phyloP scores from a whole-genome alignment of 2,329 filamentous ascomycete genomes.

The Monilinia laxa region DNA sequence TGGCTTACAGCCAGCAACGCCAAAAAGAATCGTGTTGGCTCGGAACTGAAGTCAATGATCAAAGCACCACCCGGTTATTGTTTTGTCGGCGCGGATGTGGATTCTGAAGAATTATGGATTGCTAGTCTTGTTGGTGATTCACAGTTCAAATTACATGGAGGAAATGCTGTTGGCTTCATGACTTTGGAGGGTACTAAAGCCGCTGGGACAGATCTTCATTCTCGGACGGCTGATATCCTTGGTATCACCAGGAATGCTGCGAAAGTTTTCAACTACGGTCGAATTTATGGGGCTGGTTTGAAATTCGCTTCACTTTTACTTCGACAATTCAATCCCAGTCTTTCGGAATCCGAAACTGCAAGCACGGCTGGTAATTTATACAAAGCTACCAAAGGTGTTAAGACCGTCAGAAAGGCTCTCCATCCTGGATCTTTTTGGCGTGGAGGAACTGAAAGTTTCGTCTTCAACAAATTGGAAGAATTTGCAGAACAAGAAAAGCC shows the following conservation, averaged over 20 bases:
- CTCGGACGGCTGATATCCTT: slow-evolving; percentile 85
- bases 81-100: slow-evolving; percentile 96
- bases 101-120: slow-evolving; percentile 98
- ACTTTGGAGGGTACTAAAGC: slow-evolving; percentile 94
- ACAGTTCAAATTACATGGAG: slow-evolving; percentile 90
- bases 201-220: slow-evolving; percentile 90
- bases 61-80: slow-evolving; percentile 85
- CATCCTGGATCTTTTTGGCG: slow-evolving; percentile 84
- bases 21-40: slow-evolving; percentile 92
- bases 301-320: slow-evolving; percentile 90
- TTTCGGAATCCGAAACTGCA: slow-evolving; percentile 77
- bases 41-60: slow-evolving; percentile 96
- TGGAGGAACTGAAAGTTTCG: slow-evolving; percentile 93
- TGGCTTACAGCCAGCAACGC: slow-evolving; percentile 98
- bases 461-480: slow-evolving; percentile 97
- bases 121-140: slow-evolving; percentile 92
- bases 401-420: slow-evolving; percentile 72
- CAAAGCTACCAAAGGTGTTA: slow-evolving; percentile 83
- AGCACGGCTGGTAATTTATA: slow-evolving; percentile 80
- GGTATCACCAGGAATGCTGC: slow-evolving; percentile 94
- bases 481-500: slow-evolving; percentile 94
- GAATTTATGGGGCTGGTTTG: slow-evolving; percentile 95
- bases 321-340: slow-evolving; percentile 84
- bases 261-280: slow-evolving; percentile 98
- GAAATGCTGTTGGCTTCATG: slow-evolving; percentile 98